These are phyloP conservation scores for Ichthyophthirius multifiliis DNA, from an alignment of 169 alveolate species.

Conservation along the genomic window DNA sequence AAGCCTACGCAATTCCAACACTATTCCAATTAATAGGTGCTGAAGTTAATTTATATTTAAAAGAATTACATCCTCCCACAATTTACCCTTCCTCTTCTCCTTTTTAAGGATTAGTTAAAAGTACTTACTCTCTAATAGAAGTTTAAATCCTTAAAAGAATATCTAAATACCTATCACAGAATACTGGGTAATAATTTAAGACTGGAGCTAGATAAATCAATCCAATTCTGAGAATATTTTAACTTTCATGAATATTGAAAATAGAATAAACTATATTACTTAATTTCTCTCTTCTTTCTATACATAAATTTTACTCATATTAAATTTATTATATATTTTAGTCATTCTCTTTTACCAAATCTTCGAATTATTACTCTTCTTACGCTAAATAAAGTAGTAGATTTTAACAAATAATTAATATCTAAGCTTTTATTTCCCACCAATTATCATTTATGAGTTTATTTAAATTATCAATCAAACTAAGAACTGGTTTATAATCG, in stretches of 20 bases:
- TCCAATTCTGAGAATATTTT: slow-evolving; percentile 38
- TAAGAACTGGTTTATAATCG: slow-evolving; percentile 18
- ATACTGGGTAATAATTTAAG: slow-evolving; percentile 18
- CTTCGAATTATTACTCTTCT: neutral
- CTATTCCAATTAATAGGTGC: slow-evolving; percentile 45
- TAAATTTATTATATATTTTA: neutral
- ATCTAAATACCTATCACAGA: slow-evolving; percentile 37
- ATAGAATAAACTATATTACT: slow-evolving; percentile 10
- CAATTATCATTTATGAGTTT: slow-evolving; percentile 34
- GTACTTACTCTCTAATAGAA: slow-evolving; percentile 9
- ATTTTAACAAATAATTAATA: neutral
- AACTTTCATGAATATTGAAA: neutral
- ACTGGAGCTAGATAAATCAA: slow-evolving; percentile 47
- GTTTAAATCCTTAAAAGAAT: slow-evolving; percentile 24
- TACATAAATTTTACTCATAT: neutral
- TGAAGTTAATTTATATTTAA: slow-evolving; percentile 32
- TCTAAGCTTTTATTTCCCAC: slow-evolving; percentile 48
- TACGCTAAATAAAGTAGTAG: slow-evolving; percentile 6
- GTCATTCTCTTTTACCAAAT: neutral
- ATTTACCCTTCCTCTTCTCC: slow-evolving; percentile 11
- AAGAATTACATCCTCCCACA: slow-evolving; percentile 31
- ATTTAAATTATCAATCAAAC: slow-evolving; percentile 2
- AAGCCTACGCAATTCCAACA: slow-evolving; percentile 40
- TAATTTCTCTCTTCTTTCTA: neutral
- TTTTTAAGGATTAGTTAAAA: slow-evolving; percentile 5